Base-by-base conservation (phyloP, 495 filamentous ascomycete genomes). In the Aspergillus carlsbadensis region DNA sequence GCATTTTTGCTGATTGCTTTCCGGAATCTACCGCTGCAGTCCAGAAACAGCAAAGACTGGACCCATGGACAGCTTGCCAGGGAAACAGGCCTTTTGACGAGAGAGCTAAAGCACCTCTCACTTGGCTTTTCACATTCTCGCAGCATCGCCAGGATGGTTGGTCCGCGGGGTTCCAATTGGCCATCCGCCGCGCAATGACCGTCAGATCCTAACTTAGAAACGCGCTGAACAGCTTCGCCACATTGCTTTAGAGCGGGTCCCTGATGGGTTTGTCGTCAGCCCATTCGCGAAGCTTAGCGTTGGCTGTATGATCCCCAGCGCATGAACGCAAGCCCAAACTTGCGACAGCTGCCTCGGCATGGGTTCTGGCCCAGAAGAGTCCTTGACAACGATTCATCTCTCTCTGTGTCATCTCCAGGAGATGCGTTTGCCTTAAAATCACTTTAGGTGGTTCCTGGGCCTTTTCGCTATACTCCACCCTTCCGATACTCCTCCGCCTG, bases 151-250 rank as follows among this genome's bases (percentile, higher is more conserved):
- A 14, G 15, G 26, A 29, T 29, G 10, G 26, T 20, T 11, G 33
- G 34, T 42, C 49, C 36, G 22, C 15, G 24, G 36, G 14, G 29
- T 33, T 42, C 37, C 49, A 42, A 52, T 52, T 52, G 49, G 49
- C 37, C 24, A 41, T 37, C 14, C 22, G 36, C 49, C 17, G 34
- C 45, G 15, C n/a, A 5, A 18, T 21, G 14, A 26, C 45, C 31
- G 24, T 31, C 24, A 31, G 22, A 46, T 46, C 11, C 14, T 46
- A 13, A 10, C n/a, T 10, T 15, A 37, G 35, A 37, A 3, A 3
- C 11, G n/a, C 13, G 20, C 1, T 43, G n/a, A 22, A 22, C 13
- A 37, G 35, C 35, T 5, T 37, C 35, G 35, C 35, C 35, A 41
- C n/a, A 41, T 17, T n/a, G 39, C 39, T 15, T 37, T 10, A 37